A percentile compares a stretch with the other conserved stretches of the same genome.
Evolutionary conservation across 2,329 filamentous ascomycete genomes (phyloP).

Genomic region (Cercospora canescens): DNA sequence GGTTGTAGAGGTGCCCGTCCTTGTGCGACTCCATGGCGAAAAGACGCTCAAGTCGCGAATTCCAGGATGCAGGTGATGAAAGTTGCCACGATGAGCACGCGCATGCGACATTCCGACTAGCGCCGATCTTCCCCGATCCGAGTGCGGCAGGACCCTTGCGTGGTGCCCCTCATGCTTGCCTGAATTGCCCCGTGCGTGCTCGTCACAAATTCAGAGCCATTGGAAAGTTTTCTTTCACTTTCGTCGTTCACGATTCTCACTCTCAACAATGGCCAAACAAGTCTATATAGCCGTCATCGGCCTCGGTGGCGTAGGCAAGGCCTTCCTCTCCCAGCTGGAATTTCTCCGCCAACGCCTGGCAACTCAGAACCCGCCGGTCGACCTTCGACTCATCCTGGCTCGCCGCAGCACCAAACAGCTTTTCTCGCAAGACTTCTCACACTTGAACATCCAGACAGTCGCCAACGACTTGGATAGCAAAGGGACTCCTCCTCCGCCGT

Average conservation of each 20-base stretch:
- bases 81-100: neutral
- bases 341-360: constrained; percentile 45
- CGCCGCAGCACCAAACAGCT: constrained; percentile 82
- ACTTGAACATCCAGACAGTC: constrained; percentile 62
- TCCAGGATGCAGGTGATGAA: neutral
- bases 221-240: neutral
- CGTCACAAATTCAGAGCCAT: constrained; percentile 1
- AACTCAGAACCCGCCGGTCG: constrained; percentile 55
- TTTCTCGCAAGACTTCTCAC: constrained; percentile 70
- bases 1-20: constrained; percentile 23
- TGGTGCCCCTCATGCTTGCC: neutral
- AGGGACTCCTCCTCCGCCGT: constrained; percentile 63
- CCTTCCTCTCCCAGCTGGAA: constrained; percentile 32
- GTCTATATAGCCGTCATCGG: constrained; percentile 56
- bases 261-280: constrained; percentile 4
- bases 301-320: constrained; percentile 88
- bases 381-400: constrained; percentile 79
- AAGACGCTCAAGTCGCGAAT: neutral
- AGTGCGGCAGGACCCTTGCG: constrained; percentile 12
- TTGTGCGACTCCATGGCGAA: constrained; percentile 20
- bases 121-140: constrained; percentile 7
- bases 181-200: neutral
- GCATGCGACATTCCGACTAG: neutral
- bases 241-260: neutral
- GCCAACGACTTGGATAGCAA: constrained; percentile 64